A percentile compares a stretch with the other conserved stretches of the same genome.
Conservation (phyloP, 805 yeast genomes). For the Saturnispora quitensis region DNA sequence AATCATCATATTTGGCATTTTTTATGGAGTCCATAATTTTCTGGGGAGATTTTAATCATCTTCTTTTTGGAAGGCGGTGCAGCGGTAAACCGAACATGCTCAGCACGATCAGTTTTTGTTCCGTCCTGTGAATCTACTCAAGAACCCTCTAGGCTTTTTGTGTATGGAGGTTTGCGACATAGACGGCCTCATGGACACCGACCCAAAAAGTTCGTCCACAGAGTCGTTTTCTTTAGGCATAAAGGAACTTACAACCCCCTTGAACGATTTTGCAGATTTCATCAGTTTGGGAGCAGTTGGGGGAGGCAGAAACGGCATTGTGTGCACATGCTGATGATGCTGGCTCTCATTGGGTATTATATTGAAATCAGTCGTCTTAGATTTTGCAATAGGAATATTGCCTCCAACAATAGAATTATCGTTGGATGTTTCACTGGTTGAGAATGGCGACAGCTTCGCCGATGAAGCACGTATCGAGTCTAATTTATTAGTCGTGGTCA, state of each 20-base stretch:
- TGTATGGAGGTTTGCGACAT: not conserved
- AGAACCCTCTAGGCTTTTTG: constrained; percentile 1
- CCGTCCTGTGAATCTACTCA: constrained; percentile 2
- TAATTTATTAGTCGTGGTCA: not conserved
- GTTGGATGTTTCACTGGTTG: not conserved
- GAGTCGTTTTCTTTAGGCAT: not conserved
- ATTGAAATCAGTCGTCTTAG: not conserved
- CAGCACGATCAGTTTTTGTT: not conserved
- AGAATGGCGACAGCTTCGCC: not conserved
- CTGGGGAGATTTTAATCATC: not conserved
- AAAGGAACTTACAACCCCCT: not conserved
- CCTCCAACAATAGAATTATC: not conserved
- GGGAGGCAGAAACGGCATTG: not conserved
- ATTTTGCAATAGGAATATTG: not conserved
- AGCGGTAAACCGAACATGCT: not conserved
- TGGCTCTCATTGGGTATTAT: not conserved
- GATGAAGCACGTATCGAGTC: not conserved
- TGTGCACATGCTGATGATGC: not conserved
- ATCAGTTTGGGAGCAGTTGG: not conserved
- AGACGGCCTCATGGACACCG: not conserved
- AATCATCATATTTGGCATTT: not conserved
- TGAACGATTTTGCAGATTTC: not conserved
- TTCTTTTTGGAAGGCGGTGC: not conserved
- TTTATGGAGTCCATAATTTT: not conserved
- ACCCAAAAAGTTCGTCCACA: not conserved